phyloP scores from a whole-genome alignment of 148 eudicot genomes.

The Pharnaceum exiguum region DNA sequence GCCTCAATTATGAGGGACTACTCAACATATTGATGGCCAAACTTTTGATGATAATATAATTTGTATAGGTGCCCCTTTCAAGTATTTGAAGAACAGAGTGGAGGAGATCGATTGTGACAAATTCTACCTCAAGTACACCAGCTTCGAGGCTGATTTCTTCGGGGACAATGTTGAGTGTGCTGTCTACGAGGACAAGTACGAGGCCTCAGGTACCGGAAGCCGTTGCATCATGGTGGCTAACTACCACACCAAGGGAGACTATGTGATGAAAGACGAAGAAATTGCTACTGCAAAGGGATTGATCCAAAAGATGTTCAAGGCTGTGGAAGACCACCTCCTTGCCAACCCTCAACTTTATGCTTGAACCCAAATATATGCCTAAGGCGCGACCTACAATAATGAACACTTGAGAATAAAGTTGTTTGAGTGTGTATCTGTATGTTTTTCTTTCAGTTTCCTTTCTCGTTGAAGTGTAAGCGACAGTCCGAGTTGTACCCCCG shows the following conservation, averaged over 20 bases:
- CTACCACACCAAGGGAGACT: conserved; percentile 16
- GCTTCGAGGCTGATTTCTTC: conserved; percentile 6
- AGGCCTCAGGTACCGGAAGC: not conserved
- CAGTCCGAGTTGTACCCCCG: too few relatives aligned
- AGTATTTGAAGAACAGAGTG: too few relatives aligned
- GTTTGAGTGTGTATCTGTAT: too few relatives aligned
- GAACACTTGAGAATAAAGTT: too few relatives aligned
- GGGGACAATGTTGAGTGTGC: not conserved
- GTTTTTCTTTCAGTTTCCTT: too few relatives aligned
- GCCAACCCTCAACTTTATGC: conserved; percentile 25
- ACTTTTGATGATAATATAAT: too few relatives aligned
- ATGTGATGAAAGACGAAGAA: conserved; percentile 17
- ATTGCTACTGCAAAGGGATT: conserved; percentile 9
- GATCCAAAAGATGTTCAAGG: conserved; percentile 8
- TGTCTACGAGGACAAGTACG: not conserved
- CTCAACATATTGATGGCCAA: too few relatives aligned
- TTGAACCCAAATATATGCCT: conserved; percentile 13
- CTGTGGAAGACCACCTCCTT: conserved; percentile 21
- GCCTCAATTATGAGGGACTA: too few relatives aligned
- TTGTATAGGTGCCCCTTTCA: too few relatives aligned
- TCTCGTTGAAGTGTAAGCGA: too few relatives aligned
- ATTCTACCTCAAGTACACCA: conserved; percentile 9
- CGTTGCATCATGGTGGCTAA: conserved; percentile 13
- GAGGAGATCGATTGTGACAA: too few relatives aligned
- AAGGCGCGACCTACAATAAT: too few relatives aligned